Percentiles rank a stretch among this genome's conserved stretches.
phyloP scores from a whole-genome alignment of 202 grass and related monocot species.

The Brachypodium distachyon region DNA sequence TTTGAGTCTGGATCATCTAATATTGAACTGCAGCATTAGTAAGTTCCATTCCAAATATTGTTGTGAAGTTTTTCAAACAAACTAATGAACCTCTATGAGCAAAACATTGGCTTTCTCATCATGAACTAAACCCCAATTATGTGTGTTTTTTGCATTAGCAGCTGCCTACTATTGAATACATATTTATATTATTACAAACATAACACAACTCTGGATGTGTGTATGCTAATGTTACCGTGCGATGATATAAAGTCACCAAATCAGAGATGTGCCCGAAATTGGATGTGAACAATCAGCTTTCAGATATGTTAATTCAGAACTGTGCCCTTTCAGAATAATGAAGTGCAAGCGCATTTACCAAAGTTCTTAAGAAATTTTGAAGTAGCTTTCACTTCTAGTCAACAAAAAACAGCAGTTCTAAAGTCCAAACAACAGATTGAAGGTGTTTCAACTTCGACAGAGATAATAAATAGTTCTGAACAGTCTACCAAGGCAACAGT shows the following conservation, averaged over 20 bases:
- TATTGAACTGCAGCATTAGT: not conserved
- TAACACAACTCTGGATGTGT: not conserved
- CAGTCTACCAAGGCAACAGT: not conserved
- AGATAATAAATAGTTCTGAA: not conserved
- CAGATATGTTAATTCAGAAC: too few relatives aligned
- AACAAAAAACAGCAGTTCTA: not conserved
- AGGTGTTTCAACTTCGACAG: not conserved
- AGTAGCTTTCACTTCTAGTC: not conserved
- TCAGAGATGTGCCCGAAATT: not conserved
- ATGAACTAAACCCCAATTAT: not conserved
- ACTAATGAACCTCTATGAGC: not conserved
- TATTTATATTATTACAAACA: conserved; percentile 8
- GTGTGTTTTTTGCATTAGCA: not conserved
- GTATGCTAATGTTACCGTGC: not conserved
- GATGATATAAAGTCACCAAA: not conserved
- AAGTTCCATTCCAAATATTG: not conserved
- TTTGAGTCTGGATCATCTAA: not conserved
- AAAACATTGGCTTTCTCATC: not conserved
- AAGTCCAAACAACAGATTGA: not conserved
- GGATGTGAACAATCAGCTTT: not conserved
- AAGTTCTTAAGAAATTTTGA: not conserved
- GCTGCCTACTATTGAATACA: not conserved
- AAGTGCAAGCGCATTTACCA: not conserved
- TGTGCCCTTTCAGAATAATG: not conserved
- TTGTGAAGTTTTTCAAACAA: not conserved